Evolutionary conservation across 148 eudicot species (phyloP), one percentile per base, ranked within the genome.

Genomic region (Tetragonia tetragonoides): DNA sequence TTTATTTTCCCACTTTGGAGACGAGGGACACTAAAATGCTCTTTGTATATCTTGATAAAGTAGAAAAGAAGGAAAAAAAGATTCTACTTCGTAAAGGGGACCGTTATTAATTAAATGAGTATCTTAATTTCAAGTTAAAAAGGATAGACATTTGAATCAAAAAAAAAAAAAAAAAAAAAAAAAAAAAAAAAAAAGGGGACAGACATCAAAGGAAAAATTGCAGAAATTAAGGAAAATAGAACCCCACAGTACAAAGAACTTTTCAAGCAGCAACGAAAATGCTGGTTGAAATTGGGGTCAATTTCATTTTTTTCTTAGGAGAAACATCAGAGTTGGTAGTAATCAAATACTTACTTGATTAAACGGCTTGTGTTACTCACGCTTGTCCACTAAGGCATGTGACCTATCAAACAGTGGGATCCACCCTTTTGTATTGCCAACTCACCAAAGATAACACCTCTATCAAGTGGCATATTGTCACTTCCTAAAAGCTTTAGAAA

Each of bases 341-440:
- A 44, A 74, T 53, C 64, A 60, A 73, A 60, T 16, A 15, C 23
- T 28, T 63, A 75, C 77, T 75, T 63, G 68, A 75, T 61, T 63
- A 66, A 66, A 20, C 64, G 38, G 69, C 72, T 53, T 20, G 7
- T 37, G 47, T 53, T 63, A 72, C 64, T 74, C 66, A 68, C 40
- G 24, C 57, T 77, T 77, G 74, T 69, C 75, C 68, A 77, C 57
- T 68, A 69, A 76, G 75, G 75, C 74, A 77, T 17, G 67, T 77
- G 75, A 60, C 60, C 17, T 44, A 77, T 60, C 74, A 78, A 70
- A 59, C 75, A 70, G 42, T 70, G 57, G 80, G 80, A 70, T 75
- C 80, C 42, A 6, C 34, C 17, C 60, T 62, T 21, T 46, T 63
- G n/a, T 23, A 49, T 74, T 61, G 68, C 75, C 80, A 78, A 78